Evolutionary conservation across 192 early-diverging fungal genomes (phyloP).

Genomic region (Linderina pennispora): DNA sequence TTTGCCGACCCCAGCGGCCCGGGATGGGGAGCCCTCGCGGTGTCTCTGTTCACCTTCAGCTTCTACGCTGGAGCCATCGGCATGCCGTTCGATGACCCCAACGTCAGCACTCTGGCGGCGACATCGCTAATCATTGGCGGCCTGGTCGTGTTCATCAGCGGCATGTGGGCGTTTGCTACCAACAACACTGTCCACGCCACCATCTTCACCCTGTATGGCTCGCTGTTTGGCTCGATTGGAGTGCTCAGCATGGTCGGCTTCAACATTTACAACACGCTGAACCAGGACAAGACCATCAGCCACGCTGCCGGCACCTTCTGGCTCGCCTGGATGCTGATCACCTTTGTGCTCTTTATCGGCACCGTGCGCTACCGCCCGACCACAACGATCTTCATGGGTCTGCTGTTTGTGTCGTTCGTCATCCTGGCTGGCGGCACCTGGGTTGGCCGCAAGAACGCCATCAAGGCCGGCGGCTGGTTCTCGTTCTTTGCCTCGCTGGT

Average conservation of each 20-base stretch:
- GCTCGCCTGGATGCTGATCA: constrained; percentile 64
- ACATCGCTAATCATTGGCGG: constrained; percentile 45
- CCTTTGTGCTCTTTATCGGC: constrained; percentile 59
- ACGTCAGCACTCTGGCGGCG: constrained; percentile 38
- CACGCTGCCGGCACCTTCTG: constrained; percentile 62
- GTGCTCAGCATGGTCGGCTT: constrained; percentile 43
- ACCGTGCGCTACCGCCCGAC: constrained; percentile 55
- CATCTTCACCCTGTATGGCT: constrained; percentile 67
- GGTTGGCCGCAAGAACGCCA: constrained; percentile 39
- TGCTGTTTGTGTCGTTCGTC: constrained; percentile 58
- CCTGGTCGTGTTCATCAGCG: constrained; percentile 44
- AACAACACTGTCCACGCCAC: constrained; percentile 83
- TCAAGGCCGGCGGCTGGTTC: constrained; percentile 66
- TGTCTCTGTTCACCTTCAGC: constrained; percentile 45
- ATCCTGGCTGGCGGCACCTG: constrained; percentile 60
- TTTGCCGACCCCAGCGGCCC: constrained; percentile 40
- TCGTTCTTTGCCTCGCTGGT: constrained; percentile 66
- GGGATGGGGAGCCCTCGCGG: constrained; percentile 43
- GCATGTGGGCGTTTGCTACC: constrained; percentile 68
- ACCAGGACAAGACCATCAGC: constrained; percentile 47
- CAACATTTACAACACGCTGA: constrained; percentile 52
- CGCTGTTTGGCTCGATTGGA: constrained; percentile 58
- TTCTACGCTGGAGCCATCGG: constrained; percentile 47
- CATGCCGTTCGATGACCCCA: constrained; percentile 44
- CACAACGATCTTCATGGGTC: constrained; percentile 53